These are phyloP conservation scores for Haplosporangium gracile DNA, from an alignment of 192 early-diverging fungal genomes.

Conservation along the genomic window DNA sequence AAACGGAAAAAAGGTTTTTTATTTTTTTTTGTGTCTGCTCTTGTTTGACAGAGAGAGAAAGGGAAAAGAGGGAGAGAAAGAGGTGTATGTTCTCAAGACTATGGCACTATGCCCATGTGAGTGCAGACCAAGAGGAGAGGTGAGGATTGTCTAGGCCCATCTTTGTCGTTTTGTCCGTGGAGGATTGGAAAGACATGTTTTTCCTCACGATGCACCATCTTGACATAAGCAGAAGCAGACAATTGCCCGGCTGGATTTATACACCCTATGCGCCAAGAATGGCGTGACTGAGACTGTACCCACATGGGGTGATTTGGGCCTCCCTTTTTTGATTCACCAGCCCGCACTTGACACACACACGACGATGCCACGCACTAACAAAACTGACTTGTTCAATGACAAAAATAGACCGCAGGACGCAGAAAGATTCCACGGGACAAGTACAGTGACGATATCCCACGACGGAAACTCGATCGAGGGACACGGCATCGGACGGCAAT, in stretches of 20 bases:
- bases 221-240: not conserved
- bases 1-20: conserved; percentile 1
- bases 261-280: not conserved
- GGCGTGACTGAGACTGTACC: conserved; percentile 8
- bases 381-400: not conserved
- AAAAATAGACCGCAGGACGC: conserved; percentile 56
- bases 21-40: not conserved
- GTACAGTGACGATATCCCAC: conserved; percentile 43
- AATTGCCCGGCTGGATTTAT: not conserved
- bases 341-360: not conserved
- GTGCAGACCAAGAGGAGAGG: not conserved
- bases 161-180: not conserved
- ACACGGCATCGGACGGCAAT: conserved; percentile 38
- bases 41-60: not conserved
- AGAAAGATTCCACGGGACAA: conserved; percentile 34
- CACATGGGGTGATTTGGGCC: not conserved
- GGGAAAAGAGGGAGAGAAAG: not conserved
- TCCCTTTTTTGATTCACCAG: not conserved
- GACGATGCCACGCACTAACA: not conserved
- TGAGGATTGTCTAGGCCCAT: not conserved
- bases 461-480: conserved; percentile 48
- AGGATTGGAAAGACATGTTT: not conserved
- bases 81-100: not conserved
- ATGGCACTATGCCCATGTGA: not conserved
- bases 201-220: not conserved